Base-by-base conservation (phyloP, 1,139 yeast genomes). In the Blastobotrys indianensis region DNA sequence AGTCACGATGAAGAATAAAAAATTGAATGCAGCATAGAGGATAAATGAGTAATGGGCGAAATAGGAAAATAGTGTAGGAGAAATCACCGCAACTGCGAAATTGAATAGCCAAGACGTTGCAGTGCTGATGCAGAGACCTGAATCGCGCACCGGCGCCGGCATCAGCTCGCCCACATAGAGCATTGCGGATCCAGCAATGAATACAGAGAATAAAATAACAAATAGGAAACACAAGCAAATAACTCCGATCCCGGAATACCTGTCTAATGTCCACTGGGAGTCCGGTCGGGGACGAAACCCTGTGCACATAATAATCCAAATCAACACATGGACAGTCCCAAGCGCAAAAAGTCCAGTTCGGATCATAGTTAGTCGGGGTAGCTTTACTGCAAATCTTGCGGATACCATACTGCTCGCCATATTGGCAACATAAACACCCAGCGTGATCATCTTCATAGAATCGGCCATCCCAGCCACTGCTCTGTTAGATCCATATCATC, bases 101-200 rank as follows among this genome's bases (percentile, higher is more conserved):
- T 72, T 75, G 30, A 71, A 55, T 1, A 70, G 54, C 83, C 84
- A 80, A 1, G 81, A 77, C 2, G 68, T 60, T 30, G 76, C 66
- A 67, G 79, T 71, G 41, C 82, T 75, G 2, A 79, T 52, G 1
- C 83, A 72, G 29, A 76, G 66, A 0, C 82, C 82, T 48, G 73
- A 74, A 0, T 75, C 62, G 12, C 45, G 38, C 1, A 77, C 69
- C 13, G 66, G 62, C 1, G 64, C 62, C 0, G 80, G 78, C 35
- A 79, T 71, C 2, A 79, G 63, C 53, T 81, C 86, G 40, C 75
- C 71, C 1, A 80, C 72, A 55, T 77, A 79, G 10, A 81, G 63
- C 76, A 61, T 56, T 1, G 62, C 54, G 3, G 56, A 48, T 1
- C 61, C 57, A 2, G 63, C 52, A 20, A 59, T 50, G 6, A 79